Evolutionary conservation across 208 protist genomes (phyloP).

Genomic region (Leishmania guyanensis): DNA sequence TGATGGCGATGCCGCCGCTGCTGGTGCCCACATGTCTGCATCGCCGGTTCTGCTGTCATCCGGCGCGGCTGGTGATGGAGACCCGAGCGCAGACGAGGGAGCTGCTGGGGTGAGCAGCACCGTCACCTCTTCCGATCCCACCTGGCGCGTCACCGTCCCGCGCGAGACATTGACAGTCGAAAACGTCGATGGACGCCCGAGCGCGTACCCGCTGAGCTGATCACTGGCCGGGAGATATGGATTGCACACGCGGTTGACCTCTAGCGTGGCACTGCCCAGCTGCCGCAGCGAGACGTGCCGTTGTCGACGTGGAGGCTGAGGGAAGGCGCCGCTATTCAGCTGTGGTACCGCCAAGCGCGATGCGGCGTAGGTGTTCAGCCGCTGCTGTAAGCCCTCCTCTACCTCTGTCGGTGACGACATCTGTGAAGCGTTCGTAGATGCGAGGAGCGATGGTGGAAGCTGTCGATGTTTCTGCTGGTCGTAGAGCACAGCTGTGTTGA

Average conservation of each 20-base stretch:
- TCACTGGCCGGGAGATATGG: constrained; percentile 54
- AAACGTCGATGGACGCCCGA: constrained; percentile 53
- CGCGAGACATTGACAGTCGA: constrained; percentile 32
- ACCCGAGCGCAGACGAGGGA: background rate
- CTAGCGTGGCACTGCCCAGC: constrained; percentile 33
- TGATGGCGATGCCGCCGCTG: constrained; percentile 2
- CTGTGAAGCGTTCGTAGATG: background rate
- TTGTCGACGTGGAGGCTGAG: background rate
- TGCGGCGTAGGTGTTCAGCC: constrained; percentile 23
- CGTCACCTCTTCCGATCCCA: constrained; percentile 16
- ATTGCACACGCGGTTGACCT: constrained; percentile 20
- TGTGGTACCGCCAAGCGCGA: constrained; percentile 21
- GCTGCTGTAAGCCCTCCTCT: constrained; percentile 36
- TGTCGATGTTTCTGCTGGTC: constrained; percentile 2
- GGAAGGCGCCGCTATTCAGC: background rate
- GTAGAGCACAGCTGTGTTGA: constrained; percentile 17
- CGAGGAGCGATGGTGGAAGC: background rate
- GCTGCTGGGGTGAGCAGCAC: constrained; percentile 1
- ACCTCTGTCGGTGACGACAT: constrained; percentile 8
- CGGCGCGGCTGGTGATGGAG: background rate
- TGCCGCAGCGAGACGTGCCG: constrained; percentile 43
- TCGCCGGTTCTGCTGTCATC: constrained; percentile 3
- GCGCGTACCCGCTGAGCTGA: constrained; percentile 62
- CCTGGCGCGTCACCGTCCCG: constrained; percentile 26
- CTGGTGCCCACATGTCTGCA: background rate